Conservation (phyloP, 169 alveolate species). For the Babesia bigemina region DNA sequence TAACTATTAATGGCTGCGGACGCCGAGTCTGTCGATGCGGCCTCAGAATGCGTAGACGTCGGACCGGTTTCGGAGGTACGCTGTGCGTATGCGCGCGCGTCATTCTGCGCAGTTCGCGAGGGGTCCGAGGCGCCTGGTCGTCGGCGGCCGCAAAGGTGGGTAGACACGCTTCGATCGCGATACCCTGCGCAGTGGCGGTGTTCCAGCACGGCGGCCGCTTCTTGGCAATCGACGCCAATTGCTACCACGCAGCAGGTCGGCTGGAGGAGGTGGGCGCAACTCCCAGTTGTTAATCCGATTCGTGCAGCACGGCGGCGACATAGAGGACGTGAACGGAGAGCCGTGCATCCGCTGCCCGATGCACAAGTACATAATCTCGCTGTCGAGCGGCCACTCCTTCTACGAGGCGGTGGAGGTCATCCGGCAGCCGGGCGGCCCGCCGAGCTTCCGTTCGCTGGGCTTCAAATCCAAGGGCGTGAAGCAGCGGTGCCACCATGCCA, state of each 20-base stretch:
- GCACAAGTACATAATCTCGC: slow-evolving; percentile 70
- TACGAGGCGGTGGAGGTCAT: slow-evolving; percentile 65
- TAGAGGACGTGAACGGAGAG: slow-evolving; percentile 72
- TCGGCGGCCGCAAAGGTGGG: slow-evolving; percentile 56
- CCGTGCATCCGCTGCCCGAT: slow-evolving; percentile 76
- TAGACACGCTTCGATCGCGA: neutral
- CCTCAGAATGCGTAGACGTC: slow-evolving; percentile 3
- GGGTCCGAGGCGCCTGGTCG: slow-evolving; percentile 45
- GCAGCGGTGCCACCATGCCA: slow-evolving; percentile 52
- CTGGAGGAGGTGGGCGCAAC: slow-evolving; percentile 55
- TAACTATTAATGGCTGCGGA: slow-evolving; percentile 4
- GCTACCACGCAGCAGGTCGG: slow-evolving; percentile 78
- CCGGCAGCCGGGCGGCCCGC: neutral
- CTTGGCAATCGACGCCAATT: slow-evolving; percentile 76
- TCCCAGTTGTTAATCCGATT: neutral
- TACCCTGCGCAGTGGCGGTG: slow-evolving; percentile 58
- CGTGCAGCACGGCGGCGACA: slow-evolving; percentile 66
- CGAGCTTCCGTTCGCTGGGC: slow-evolving; percentile 18
- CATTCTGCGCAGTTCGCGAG: slow-evolving; percentile 23
- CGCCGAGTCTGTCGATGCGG: neutral
- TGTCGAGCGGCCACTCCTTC: slow-evolving; percentile 72
- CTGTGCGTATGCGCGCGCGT: neutral
- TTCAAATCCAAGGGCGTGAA: slow-evolving; percentile 64
- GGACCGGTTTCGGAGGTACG: slow-evolving; percentile 50
- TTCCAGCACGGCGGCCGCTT: slow-evolving; percentile 53